Percentiles rank a stretch among this genome's conserved stretches.
Conservation (phyloP, 2,329 filamentous ascomycete species). For the Trichoderma oligosporum region DNA sequence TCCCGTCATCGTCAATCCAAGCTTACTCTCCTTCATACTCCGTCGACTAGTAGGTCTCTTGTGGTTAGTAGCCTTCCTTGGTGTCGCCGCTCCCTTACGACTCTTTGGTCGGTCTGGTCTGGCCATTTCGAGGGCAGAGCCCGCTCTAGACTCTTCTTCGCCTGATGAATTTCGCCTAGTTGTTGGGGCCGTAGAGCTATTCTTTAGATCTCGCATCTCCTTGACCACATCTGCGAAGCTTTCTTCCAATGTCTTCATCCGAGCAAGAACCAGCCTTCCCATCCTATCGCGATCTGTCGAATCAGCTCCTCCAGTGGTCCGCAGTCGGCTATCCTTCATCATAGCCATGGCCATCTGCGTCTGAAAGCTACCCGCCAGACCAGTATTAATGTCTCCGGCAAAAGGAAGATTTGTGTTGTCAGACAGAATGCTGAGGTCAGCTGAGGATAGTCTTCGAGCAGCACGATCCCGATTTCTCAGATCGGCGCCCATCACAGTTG, state of each 20-base stretch:
- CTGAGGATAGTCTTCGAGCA: constrained; percentile 53
- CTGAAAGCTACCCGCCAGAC: constrained; percentile 70
- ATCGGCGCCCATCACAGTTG: constrained; percentile 51
- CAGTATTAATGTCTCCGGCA: constrained; percentile 57
- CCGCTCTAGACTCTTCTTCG: constrained; percentile 39
- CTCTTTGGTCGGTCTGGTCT: constrained; percentile 31
- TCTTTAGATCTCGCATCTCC: constrained; percentile 66
- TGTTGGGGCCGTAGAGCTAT: constrained; percentile 43
- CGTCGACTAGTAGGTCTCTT: constrained; percentile 39
- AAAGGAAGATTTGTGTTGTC: constrained; percentile 57
- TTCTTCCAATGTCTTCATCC: constrained; percentile 92
- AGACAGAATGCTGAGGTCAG: constrained; percentile 70
- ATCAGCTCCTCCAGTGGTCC: constrained; percentile 38
- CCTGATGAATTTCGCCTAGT: constrained; percentile 52
- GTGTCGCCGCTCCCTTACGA: constrained; percentile 29
- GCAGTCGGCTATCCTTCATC: constrained; percentile 54
- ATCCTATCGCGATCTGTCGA: constrained; percentile 60
- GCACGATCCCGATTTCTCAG: constrained; percentile 40
- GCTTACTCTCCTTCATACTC: constrained; percentile 41
- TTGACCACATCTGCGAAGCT: constrained; percentile 82
- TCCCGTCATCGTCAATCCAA: constrained; percentile 27
- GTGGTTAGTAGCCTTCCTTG: constrained; percentile 28
- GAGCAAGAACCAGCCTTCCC: constrained; percentile 75
- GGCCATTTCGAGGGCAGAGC: constrained; percentile 35
- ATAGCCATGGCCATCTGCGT: constrained; percentile 75